phyloP scores from a whole-genome alignment of 2,329 filamentous ascomycete genomes.

The Pestalotiopsis sp. region DNA sequence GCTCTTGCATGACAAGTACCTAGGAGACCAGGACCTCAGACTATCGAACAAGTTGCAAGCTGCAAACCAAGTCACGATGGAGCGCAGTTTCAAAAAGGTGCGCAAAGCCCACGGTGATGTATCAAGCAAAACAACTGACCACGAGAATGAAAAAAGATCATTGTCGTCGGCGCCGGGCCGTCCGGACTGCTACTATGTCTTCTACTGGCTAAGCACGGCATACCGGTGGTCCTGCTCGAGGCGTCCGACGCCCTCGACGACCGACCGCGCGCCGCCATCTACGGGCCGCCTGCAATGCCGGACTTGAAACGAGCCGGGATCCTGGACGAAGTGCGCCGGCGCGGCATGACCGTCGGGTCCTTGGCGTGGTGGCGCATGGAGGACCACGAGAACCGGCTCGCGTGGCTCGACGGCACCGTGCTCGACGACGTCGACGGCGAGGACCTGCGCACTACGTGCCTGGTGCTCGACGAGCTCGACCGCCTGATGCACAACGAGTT shows the following conservation, averaged over 20 bases:
- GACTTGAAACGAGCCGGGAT: conserved; percentile 64
- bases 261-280: conserved; percentile 65
- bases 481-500: conserved; percentile 46
- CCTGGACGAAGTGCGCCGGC: conserved; percentile 41
- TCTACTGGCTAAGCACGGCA: conserved; percentile 54
- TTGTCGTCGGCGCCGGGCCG: conserved; percentile 54
- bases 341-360: conserved; percentile 40
- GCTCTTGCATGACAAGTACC: neutral
- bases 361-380: conserved; percentile 43
- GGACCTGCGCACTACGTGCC: conserved; percentile 43
- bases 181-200: conserved; percentile 53
- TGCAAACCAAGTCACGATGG: conserved; percentile 20
- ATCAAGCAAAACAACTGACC: neutral
- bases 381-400: conserved; percentile 35
- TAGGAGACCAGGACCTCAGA: neutral
- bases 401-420: conserved; percentile 37
- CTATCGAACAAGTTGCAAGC: neutral
- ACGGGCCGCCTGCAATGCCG: conserved; percentile 59
- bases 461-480: conserved; percentile 46
- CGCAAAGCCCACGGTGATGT: neutral
- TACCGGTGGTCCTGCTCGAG: conserved; percentile 59
- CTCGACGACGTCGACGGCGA: conserved; percentile 40
- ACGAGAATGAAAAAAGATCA: conserved; percentile 31
- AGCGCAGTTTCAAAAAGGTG: conserved; percentile 32
- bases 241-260: conserved; percentile 56